phyloP scores from a whole-genome alignment of 2,329 filamentous ascomycete genomes.

The Septoria linicola region DNA sequence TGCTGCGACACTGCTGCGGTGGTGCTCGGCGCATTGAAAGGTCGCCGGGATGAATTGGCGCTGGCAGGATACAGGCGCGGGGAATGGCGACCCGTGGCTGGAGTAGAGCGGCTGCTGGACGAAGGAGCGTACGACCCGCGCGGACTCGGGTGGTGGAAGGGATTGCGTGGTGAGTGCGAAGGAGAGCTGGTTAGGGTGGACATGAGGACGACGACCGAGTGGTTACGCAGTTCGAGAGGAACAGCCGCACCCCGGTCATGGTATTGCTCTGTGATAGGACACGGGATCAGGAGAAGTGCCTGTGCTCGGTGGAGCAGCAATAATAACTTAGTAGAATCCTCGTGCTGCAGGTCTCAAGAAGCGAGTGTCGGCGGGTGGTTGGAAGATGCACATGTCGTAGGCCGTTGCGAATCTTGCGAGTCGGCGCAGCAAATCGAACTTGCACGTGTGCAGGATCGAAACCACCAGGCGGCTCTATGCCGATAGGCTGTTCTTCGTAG shows the following conservation, averaged over 20 bases:
- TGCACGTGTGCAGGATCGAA: too few relatives aligned
- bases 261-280: slow-evolving; percentile 5
- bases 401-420: too few relatives aligned
- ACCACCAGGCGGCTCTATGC: too few relatives aligned
- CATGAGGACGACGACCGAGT: slow-evolving; percentile 4
- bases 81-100: slow-evolving; percentile 11
- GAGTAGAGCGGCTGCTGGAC: slow-evolving; percentile 6
- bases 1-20: slow-evolving; percentile 15
- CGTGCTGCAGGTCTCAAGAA: not conserved
- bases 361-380: not conserved
- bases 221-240: slow-evolving; percentile 3
- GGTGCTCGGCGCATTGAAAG: slow-evolving; percentile 23
- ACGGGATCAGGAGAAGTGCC: too few relatives aligned
- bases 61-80: slow-evolving; percentile 9
- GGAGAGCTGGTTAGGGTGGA: slow-evolving; percentile 16
- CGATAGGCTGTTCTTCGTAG: too few relatives aligned
- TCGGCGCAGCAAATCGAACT: too few relatives aligned
- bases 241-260: slow-evolving; percentile 11
- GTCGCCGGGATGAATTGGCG: slow-evolving; percentile 15
- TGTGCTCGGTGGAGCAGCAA: not conserved
- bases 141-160: slow-evolving; percentile 9
- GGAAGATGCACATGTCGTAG: too few relatives aligned
- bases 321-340: too few relatives aligned
- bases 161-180: slow-evolving; percentile 10
- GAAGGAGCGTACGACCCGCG: slow-evolving; percentile 13